Evolutionary conservation across 305 asterid species (phyloP), one percentile per base, ranked within the genome.

Genomic region (Fraxinus sp.): DNA sequence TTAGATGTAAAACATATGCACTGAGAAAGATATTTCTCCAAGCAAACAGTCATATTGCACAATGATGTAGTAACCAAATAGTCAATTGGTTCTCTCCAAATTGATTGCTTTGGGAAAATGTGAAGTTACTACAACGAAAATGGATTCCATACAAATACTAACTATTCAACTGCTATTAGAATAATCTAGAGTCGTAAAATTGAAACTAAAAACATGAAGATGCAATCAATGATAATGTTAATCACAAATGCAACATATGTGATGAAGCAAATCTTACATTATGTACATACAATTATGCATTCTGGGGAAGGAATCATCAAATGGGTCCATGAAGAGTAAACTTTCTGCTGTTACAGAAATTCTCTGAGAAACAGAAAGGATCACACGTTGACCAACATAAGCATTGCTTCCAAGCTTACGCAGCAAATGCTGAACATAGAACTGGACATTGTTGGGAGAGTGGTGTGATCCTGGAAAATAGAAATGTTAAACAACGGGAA

Each of bases 251-350:
- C 10, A 44, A 5, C 55, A 30, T 66, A 37, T 35, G 77, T 81
- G 81, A 79, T 78, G 72, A n/a, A 2, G 49, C 44, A 80, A 77
- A 81, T 89, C 99, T 91, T 89, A 95, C 99, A 97, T 91, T 86
- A 83, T 80, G 88, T 90, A 92, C 89, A 97, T 84, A 85, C 92
- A 90, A 62, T 87, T 86, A 82, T 93, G 96, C 93, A 90, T 83
- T 84, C 85, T 88, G 44, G 93, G 95, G 82, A 92, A 93, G 88
- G 93, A 86, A 57, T 70, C 89, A 84, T 97, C 94, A 85, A 93
- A 97, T 79, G 98, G 97, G 89, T 95, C 97, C 97, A 95, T 87
- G 84, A 91, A 90, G 84, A 95, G 94, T 87, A 93, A 87, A 87
- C 92, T 91, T 90, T 97, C 98, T 74, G 98, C 93, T 80, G 88